Base-by-base conservation (phyloP, 139 green algal species). In the Chlorella sorokiniana region DNA sequence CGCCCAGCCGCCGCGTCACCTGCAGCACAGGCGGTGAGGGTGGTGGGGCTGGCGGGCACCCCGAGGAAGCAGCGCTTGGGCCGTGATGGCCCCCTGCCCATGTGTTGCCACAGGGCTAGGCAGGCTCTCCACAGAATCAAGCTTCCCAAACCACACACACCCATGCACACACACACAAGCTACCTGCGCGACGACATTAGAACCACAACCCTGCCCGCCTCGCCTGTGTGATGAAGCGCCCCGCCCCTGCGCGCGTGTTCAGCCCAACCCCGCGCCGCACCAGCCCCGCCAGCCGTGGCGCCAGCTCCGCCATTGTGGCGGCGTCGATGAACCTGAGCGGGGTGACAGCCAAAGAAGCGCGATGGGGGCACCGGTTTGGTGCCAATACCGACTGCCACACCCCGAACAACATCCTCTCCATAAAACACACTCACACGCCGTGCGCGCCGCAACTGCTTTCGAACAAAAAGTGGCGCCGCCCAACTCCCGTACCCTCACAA, bases 201-300 rank as follows among this genome's bases (percentile, higher is more conserved):
- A 16, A 44, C 8, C 65, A 72, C 14, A 3, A 5, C 4, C 65
- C 3, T 31, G 41, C 33, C n/a, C 35, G 27, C 38, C 61, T 9
- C 25, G 61, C 77, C 51, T 79, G 42, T 8, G 74, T 75, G 42
- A 96, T 89, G 79, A 98, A 97, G 42, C 89, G 86, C 0, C 91
- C 95, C 3, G 93, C 86, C 54, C 94, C 95, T 2, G 87, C 92
- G 71, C 93, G 86, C 18, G 93, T 95, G 84, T 91, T 93, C 3
- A 95, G 81, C 1, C 93, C 93, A 68, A 92, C 83, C 3, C 90
- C 92, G 25, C 89, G 76, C 76, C 84, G 86, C 20, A 92, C 75
- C 74, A 93, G 83, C 23, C 25, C 41, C 8, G 23, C 71, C 29
- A 91, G 75, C 18, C 59, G 40, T 20, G 84, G 82, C 16, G 87